Percentiles rank a stretch among this genome's conserved stretches.
Conservation (phyloP, 1,284 basidiomycete species). For the Hemileia vastatrix region DNA sequence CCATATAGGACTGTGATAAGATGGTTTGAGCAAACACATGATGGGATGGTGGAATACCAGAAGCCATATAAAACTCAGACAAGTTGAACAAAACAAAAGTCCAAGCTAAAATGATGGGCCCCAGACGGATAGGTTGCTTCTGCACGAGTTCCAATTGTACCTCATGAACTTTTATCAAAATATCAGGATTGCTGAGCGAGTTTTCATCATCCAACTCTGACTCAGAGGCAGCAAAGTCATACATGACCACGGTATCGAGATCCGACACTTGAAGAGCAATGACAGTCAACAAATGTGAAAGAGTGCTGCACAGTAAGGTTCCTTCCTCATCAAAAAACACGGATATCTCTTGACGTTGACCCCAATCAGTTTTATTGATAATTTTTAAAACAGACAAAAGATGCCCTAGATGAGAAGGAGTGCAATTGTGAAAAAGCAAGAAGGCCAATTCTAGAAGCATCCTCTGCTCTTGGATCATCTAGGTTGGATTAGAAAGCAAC, state of each 20-base stretch:
- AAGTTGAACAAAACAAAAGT: slow-evolving; percentile 17
- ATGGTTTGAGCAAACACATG: slow-evolving; percentile 14
- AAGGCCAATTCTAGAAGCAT: slow-evolving; percentile 20
- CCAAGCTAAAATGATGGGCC: slow-evolving; percentile 17
- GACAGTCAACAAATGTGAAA: slow-evolving; percentile 18
- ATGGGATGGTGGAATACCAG: slow-evolving; percentile 11
- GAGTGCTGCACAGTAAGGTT: slow-evolving; percentile 1
- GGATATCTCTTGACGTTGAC: slow-evolving; percentile 13
- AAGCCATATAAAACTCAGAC: slow-evolving; percentile 13
- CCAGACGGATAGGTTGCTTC: slow-evolving; percentile 6
- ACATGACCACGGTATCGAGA: slow-evolving; percentile 10
- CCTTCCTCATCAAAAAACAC: slow-evolving; percentile 21
- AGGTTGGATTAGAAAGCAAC: too few species aligned
- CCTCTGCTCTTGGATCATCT: slow-evolving; percentile 19
- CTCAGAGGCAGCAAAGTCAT: slow-evolving; percentile 5
- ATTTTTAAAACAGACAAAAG: slow-evolving; percentile 6
- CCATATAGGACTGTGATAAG: neutral
- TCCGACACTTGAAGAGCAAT: slow-evolving; percentile 21
- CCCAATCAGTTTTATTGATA: slow-evolving; percentile 15
- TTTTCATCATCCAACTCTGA: neutral
- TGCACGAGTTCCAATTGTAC: slow-evolving; percentile 18
- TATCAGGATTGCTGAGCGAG: slow-evolving; percentile 7
- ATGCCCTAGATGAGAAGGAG: slow-evolving; percentile 6
- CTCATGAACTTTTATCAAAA: slow-evolving; percentile 16
- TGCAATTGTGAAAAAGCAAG: slow-evolving; percentile 17